These are phyloP conservation scores for Mantamonas sphyraenae DNA, from an alignment of 78 protist genomes.

Conservation along the genomic window DNA sequence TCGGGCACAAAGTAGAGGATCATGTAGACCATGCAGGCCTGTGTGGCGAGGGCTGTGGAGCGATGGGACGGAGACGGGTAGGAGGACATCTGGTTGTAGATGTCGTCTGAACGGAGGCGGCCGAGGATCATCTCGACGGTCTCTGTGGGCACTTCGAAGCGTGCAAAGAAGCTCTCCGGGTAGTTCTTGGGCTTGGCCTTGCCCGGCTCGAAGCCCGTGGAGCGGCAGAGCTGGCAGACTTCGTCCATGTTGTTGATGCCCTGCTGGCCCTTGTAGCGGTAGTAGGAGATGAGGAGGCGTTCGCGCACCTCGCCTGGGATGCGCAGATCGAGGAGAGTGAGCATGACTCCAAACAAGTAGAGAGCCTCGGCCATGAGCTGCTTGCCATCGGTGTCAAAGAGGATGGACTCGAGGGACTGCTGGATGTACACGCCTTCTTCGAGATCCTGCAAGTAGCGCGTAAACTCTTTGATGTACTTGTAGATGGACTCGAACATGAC, in stretches of 20 bases:
- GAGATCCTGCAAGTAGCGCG: slow-evolving; percentile 55
- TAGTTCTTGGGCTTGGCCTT: slow-evolving; percentile 31
- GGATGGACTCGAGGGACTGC: slow-evolving; percentile 65
- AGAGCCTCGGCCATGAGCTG: slow-evolving; percentile 90
- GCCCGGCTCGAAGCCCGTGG: slow-evolving; percentile 71
- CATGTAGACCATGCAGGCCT: slow-evolving; percentile 88
- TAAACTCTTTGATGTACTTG: slow-evolving; percentile 65
- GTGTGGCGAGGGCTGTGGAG: slow-evolving; percentile 84
- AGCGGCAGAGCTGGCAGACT: slow-evolving; percentile 66
- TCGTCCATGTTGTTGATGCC: slow-evolving; percentile 75
- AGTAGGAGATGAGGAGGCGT: slow-evolving; percentile 82
- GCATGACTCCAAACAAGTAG: slow-evolving; percentile 89
- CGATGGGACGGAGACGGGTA: slow-evolving; percentile 97
- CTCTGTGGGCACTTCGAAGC: slow-evolving; percentile 7
- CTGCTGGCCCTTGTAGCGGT: slow-evolving; percentile 82
- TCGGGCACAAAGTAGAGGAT: slow-evolving; percentile 87
- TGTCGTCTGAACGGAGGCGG: slow-evolving; percentile 88
- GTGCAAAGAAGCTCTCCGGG: slow-evolving; percentile 81
- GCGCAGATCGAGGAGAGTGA: slow-evolving; percentile 72
- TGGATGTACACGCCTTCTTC: slow-evolving; percentile 81
- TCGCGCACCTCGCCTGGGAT: slow-evolving; percentile 92
- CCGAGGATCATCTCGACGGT: slow-evolving; percentile 73
- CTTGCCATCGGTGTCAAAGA: slow-evolving; percentile 81
- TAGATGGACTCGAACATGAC: slow-evolving; percentile 77
- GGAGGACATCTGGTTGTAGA: slow-evolving; percentile 60